A percentile compares a stretch with the other conserved stretches of the same genome.
These are phyloP conservation scores for Gentiana straminea DNA, from an alignment of 257 asterid species.

Conservation along the genomic window DNA sequence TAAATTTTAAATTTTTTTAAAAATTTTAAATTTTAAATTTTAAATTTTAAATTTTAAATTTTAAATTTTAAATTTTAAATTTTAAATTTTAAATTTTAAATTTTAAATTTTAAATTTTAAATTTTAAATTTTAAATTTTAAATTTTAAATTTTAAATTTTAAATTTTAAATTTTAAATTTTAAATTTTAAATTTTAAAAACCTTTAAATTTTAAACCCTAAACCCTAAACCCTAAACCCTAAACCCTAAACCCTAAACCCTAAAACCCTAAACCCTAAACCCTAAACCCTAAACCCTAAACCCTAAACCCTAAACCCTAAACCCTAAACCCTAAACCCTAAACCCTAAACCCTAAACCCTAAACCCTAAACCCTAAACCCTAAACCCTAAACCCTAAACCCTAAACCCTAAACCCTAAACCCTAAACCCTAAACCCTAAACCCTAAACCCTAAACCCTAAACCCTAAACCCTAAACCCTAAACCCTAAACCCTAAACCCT, in stretches of 20 bases:
- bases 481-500: too few species aligned
- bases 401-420: conserved; percentile 13
- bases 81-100: conserved; percentile 10
- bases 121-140: conserved; percentile 8
- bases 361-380: conserved; percentile 26
- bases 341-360: conserved; percentile 22
- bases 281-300: conserved; percentile 16
- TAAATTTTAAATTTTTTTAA: too few species aligned
- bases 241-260: conserved; percentile 18
- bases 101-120: conserved; percentile 10
- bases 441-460: too few species aligned
- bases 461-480: too few species aligned
- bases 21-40: conserved; percentile 19
- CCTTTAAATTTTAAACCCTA: conserved; percentile 6
- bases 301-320: conserved; percentile 19
- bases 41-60: conserved; percentile 21
- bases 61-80: conserved; percentile 18
- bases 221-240: conserved; percentile 11
- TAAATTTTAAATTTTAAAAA: conserved; percentile 8
- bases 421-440: too few species aligned
- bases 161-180: conserved; percentile 9
- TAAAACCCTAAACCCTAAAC: conserved; percentile 19
- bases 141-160: conserved; percentile 8
- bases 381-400: conserved; percentile 24
- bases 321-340: conserved; percentile 15